Evolutionary conservation across 805 yeast species (phyloP).

Genomic region (Zygotorulaspora danielsina): DNA sequence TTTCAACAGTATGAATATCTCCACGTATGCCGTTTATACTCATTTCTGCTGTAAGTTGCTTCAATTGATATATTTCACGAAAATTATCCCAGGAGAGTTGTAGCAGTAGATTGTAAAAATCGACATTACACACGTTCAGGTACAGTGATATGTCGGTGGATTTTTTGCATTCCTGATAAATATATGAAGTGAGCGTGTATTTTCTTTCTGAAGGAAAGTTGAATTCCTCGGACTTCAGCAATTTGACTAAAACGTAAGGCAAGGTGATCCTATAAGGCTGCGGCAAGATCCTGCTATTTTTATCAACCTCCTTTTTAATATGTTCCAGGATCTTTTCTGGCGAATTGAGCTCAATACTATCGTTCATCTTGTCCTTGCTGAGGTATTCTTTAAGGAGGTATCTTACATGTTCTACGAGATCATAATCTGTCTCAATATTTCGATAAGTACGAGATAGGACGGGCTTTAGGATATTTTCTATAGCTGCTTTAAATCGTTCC

Average conservation of each 20-base stretch:
- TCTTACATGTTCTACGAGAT: constrained; percentile 19
- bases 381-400: constrained; percentile 13
- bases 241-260: constrained; percentile 24
- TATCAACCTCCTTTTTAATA: constrained; percentile 12
- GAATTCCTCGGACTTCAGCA: constrained; percentile 18
- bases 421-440: constrained; percentile 26
- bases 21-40: constrained; percentile 33
- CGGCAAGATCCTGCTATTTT: constrained; percentile 19
- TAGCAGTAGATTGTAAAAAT: constrained; percentile 31
- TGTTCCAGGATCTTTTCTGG: constrained; percentile 18
- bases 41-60: constrained; percentile 29
- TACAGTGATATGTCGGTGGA: constrained; percentile 28
- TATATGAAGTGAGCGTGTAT: constrained; percentile 23
- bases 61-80: constrained; percentile 22
- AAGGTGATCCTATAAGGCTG: constrained; percentile 28
- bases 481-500: constrained; percentile 22
- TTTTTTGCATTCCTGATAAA: constrained; percentile 30
- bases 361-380: constrained; percentile 14
- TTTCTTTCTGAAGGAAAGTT: constrained; percentile 26
- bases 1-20: constrained; percentile 28
- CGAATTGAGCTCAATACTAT: constrained; percentile 8
- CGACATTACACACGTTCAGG: constrained; percentile 30
- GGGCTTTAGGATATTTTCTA: constrained; percentile 24
- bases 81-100: constrained; percentile 31
- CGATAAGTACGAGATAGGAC: constrained; percentile 13